Evolutionary conservation across 164 flowering plant genomes (phyloP).

Genomic region (Berberis vulgaris): DNA sequence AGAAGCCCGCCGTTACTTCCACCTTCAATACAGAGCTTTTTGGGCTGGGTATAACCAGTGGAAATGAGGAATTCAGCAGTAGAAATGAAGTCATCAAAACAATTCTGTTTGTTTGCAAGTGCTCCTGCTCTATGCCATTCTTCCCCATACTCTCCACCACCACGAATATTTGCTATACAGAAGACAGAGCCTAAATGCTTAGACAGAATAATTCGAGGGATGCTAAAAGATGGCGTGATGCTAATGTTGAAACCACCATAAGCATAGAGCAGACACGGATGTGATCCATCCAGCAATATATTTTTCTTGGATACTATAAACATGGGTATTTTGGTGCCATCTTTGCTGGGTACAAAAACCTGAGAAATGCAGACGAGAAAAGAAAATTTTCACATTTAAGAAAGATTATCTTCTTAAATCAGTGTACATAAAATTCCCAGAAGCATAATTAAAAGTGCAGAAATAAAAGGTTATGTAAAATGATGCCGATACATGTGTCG

Average conservation of each 20-base stretch:
- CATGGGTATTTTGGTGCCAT: slow-evolving; percentile 79
- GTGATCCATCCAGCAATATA: slow-evolving; percentile 73
- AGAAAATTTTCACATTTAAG: not conserved
- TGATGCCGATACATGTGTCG: too few relatives aligned
- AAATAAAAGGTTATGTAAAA: too few relatives aligned
- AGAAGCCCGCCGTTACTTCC: slow-evolving; percentile 99
- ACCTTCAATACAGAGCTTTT: slow-evolving; percentile 91
- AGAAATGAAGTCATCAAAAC: slow-evolving; percentile 97
- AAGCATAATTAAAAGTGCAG: too few relatives aligned
- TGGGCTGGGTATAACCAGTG: slow-evolving; percentile 80
- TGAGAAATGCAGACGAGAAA: slow-evolving; percentile 17
- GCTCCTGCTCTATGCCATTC: slow-evolving; percentile 99
- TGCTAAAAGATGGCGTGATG: slow-evolving; percentile 74
- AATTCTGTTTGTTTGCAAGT: slow-evolving; percentile 81
- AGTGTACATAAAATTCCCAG: not conserved
- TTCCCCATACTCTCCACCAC: slow-evolving; percentile 99
- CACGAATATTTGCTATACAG: slow-evolving; percentile 94
- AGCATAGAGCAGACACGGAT: slow-evolving; percentile 84
- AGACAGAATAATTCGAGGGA: slow-evolving; percentile 55
- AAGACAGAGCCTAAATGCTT: slow-evolving; percentile 64
- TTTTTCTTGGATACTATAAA: slow-evolving; percentile 78
- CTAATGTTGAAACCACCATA: slow-evolving; percentile 95
- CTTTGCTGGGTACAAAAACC: slow-evolving; percentile 94
- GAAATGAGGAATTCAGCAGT: slow-evolving; percentile 79
- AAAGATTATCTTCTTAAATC: not conserved